A percentile compares a stretch with the other conserved stretches of the same genome.
Evolutionary conservation across 2,329 filamentous ascomycete genomes (phyloP).

Genomic region (Fusarium torreyae): DNA sequence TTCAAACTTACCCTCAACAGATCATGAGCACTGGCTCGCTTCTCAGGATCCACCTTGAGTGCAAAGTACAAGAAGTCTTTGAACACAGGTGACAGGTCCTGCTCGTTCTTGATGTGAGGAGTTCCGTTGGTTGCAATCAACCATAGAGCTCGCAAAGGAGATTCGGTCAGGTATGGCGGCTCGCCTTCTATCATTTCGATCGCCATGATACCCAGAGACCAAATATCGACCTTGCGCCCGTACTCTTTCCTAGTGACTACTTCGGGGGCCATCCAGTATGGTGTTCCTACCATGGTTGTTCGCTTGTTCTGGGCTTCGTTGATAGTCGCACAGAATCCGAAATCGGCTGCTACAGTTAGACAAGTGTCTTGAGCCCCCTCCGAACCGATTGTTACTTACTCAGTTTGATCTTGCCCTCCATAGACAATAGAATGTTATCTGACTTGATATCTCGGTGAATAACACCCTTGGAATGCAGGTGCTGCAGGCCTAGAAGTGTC

Average conservation of each 20-base stretch:
- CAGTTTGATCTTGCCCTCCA: constrained; percentile 97
- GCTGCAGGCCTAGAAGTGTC: constrained; percentile 91
- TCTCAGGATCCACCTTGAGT: constrained; percentile 96
- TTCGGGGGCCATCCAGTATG: constrained; percentile 99
- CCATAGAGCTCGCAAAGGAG: constrained; percentile 91
- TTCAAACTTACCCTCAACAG: constrained; percentile 81
- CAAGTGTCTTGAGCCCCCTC: constrained; percentile 45
- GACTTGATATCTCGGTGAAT: constrained; percentile 99
- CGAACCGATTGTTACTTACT: constrained; percentile 71
- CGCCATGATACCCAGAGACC: constrained; percentile 98
- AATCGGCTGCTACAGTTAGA: constrained; percentile 80
- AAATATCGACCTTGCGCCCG: constrained; percentile 98
- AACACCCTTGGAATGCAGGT: constrained; percentile 96
- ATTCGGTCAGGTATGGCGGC: constrained; percentile 96
- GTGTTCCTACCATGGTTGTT: constrained; percentile 98
- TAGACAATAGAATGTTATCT: constrained; percentile 94
- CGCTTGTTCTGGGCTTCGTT: constrained; percentile 98
- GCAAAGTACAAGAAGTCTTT: constrained; percentile 93
- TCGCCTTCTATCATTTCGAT: constrained; percentile 99
- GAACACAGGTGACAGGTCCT: constrained; percentile 85
- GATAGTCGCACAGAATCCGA: constrained; percentile 98
- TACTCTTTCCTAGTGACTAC: constrained; percentile 98
- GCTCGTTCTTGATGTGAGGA: constrained; percentile 93
- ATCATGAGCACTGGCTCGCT: constrained; percentile 95
- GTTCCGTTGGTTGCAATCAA: constrained; percentile 98